Base-by-base conservation (phyloP, 495 filamentous ascomycete genomes). In the Penicillium riverlandense region DNA sequence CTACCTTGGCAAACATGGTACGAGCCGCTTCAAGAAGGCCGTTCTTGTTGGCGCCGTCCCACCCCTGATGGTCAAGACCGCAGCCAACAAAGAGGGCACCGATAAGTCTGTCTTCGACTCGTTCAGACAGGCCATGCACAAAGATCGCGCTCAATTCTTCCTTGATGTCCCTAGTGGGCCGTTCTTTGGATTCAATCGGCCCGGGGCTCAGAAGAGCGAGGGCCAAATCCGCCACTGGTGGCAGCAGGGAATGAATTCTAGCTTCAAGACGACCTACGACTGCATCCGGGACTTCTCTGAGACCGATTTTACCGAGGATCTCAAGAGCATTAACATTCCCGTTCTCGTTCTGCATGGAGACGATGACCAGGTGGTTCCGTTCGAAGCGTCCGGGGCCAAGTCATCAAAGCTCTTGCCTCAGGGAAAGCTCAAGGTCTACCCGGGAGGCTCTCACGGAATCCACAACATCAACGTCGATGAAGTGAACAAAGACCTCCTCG, bases 141-240 rank as follows among this genome's bases (percentile, higher is more conserved):
- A 59, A 29, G 59, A 69, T 35, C 61, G 66, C 13, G 55, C 67
- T 1, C 59, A 65, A 27, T 66, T 69, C 53, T 67, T 69, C 43
- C 31, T 63, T 27, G 64, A 67, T 43, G 54, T 71, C 29, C 64
- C 65, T 6, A 63, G 49, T 8, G 63, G 65, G 10, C 65, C 67
- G n/a, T 72, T 70, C 51, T 70, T 70, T 39, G 58, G 57, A 7
- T 70, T 65, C 40, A 70, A 72, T 40, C 58, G 59, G n/a, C 47
- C 59, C 29, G 55, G 56, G 15, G 59, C 49, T 7, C 49, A 56
- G 48, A 51, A 49, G 33, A 63, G 57, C 34, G 55, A 66, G 41
- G 66, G 63, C 0, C 54, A 65, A 16, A 63, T 72, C 36, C 46
- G 66, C 6, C 62, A 53, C 37, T 72, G 66, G 68, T 72, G 57